These are phyloP conservation scores for Tulasnella sp. DNA, from an alignment of 768 basidiomycete species.

Conservation along the genomic window DNA sequence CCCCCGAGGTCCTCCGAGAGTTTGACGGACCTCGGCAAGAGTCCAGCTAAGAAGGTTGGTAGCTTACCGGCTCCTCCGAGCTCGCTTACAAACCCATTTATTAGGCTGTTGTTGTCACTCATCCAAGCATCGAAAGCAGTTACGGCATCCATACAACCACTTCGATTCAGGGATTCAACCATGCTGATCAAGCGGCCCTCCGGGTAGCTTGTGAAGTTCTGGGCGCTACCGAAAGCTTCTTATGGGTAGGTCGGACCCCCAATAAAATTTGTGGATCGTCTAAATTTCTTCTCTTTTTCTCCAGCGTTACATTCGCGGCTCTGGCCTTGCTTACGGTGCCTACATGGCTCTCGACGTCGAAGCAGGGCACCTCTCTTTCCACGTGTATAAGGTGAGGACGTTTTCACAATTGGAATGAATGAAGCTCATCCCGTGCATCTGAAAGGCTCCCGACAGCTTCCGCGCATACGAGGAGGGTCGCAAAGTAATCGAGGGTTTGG, in stretches of 20 bases:
- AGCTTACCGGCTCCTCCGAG: constrained; percentile 21
- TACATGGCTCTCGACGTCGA: constrained; percentile 74
- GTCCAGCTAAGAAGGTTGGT: constrained; percentile 69
- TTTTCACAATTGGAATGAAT: constrained; percentile 19
- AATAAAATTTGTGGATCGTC: neutral
- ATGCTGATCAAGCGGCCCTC: constrained; percentile 83
- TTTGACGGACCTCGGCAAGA: constrained; percentile 72
- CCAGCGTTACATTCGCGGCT: constrained; percentile 86
- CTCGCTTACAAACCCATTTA: constrained; percentile 16
- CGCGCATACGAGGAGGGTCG: constrained; percentile 81
- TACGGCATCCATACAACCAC: constrained; percentile 79
- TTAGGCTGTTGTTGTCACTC: constrained; percentile 81
- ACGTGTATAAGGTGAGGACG: constrained; percentile 61
- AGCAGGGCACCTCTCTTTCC: constrained; percentile 73
- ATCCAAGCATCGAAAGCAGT: constrained; percentile 94
- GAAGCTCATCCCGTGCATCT: neutral
- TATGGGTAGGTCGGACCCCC: constrained; percentile 67
- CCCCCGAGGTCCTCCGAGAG: constrained; percentile 69
- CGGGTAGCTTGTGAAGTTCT: constrained; percentile 83
- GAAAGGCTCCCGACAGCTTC: constrained; percentile 76
- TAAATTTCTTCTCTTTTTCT: neutral
- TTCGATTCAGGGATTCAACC: constrained; percentile 75
- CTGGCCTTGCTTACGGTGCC: constrained; percentile 94
- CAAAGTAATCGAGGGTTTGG: constrained; percentile 74
- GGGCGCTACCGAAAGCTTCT: constrained; percentile 91